Evolutionary conservation across 257 asterid genomes (phyloP).

Genomic region (Leonotis leonurus): DNA sequence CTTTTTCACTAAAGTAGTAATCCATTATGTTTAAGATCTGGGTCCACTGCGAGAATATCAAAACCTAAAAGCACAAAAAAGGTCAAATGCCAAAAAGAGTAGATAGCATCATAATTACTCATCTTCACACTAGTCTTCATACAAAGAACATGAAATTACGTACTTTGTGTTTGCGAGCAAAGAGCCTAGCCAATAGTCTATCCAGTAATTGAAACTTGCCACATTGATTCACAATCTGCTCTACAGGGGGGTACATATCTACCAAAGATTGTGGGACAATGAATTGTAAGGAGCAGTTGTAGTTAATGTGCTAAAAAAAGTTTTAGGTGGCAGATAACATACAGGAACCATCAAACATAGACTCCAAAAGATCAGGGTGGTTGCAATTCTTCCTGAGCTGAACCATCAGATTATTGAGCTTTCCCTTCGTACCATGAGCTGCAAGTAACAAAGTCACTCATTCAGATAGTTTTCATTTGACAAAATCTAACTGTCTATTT

Average conservation of each 20-base stretch:
- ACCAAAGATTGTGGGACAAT: slow-evolving; percentile 16
- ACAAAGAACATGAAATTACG: neutral
- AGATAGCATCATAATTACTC: neutral
- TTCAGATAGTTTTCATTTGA: slow-evolving; percentile 2
- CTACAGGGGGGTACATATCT: slow-evolving; percentile 75
- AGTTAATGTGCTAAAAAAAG: neutral
- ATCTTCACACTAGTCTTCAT: neutral
- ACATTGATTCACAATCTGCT: slow-evolving; percentile 83
- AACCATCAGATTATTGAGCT: slow-evolving; percentile 73
- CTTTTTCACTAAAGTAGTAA: slow-evolving; percentile 84
- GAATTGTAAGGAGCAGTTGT: slow-evolving; percentile 8
- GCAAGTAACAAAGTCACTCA: slow-evolving; percentile 30
- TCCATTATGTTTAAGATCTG: slow-evolving; percentile 89
- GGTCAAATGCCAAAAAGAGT: neutral
- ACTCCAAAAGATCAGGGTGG: slow-evolving; percentile 96
- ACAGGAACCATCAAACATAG: slow-evolving; percentile 76
- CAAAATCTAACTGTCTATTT: neutral
- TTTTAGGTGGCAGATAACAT: slow-evolving; percentile 31
- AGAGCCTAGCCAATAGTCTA: slow-evolving; percentile 55
- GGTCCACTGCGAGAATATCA: slow-evolving; percentile 98
- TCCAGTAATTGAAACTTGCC: slow-evolving; percentile 88
- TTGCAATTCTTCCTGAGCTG: slow-evolving; percentile 97
- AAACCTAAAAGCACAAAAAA: slow-evolving; percentile 48
- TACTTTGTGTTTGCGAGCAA: slow-evolving; percentile 87
- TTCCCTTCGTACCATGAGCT: slow-evolving; percentile 66